Evolutionary conservation across 2,329 filamentous ascomycete genomes (phyloP), one percentile per base, ranked within the genome.

Genomic region (Zymoseptoria passerinii): DNA sequence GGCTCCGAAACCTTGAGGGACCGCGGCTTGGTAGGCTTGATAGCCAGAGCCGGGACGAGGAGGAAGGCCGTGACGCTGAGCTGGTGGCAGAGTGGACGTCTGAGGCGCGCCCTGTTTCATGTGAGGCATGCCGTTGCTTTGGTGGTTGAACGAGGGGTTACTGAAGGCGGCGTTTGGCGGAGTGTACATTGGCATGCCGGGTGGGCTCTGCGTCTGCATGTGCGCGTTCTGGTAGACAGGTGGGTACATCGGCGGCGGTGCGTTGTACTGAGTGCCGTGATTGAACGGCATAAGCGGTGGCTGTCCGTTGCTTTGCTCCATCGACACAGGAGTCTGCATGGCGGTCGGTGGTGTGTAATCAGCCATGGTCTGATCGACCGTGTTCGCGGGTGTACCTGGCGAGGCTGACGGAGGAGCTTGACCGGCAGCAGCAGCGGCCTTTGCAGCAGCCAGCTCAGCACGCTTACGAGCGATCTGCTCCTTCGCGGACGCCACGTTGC

Each of bases 381-480:
- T 44, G 35, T 44, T 44, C 35, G 35, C 13, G 4, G 35, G 35
- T 16, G n/a, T 16, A 7, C 35, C 35, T 44, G 35, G 35, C 35
- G 35, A 44, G 35, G 7, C 35, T 44, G 35, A 44, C n/a, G 50
- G 50, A 52, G 50, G 50, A 27, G 19, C 19, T 16, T 52, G 23
- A 13, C 50, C 50, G 28, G 23, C 23, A 16, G 23, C 50, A 29
- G 23, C 20, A 62, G 55, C 48, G 29, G 56, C 44, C 57, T 27
- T 19, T 61, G 55, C 23, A 23, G 27, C 16, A 55, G 44, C 48
- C 28, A 35, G n/a, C 28, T 52, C 5, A 28, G 50, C n/a, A 82
- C 78, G n/a, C 9, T 8, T 18, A 28, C 50, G 50, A 29, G 50
- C 50, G 13, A 20, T 10, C 23, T 2, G 5, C 19, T 52, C 28